Conservation (phyloP, 116 monocot genomes). For the Dioscorea cayenensis region DNA sequence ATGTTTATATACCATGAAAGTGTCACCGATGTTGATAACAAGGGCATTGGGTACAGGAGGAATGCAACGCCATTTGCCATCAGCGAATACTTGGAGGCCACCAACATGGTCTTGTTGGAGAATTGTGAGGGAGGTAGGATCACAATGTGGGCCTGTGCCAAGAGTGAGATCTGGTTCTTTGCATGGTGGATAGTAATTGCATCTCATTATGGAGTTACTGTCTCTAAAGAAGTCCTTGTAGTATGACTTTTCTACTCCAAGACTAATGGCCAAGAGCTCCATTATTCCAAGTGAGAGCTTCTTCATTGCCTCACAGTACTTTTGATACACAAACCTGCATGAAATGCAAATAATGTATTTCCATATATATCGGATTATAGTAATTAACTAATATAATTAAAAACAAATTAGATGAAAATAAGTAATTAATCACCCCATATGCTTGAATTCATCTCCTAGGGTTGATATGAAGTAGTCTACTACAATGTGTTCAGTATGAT, state of each 20-base stretch:
- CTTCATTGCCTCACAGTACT: slow-evolving; percentile 55
- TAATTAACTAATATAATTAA: no score
- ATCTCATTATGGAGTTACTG: slow-evolving; percentile 60
- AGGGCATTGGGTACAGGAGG: slow-evolving; percentile 37
- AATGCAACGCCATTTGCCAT: slow-evolving; percentile 37
- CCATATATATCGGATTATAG: no score
- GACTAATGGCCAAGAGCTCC: slow-evolving; percentile 54
- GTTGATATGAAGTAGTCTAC: slow-evolving; percentile 51
- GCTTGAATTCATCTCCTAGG: slow-evolving; percentile 35
- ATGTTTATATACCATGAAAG: slow-evolving; percentile 50
- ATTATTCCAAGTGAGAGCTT: slow-evolving; percentile 36
- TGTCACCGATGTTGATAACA: slow-evolving; percentile 84
- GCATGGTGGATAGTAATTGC: slow-evolving; percentile 81
- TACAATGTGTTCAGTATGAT: background rate
- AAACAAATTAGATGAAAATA: background rate
- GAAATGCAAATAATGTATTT: no score
- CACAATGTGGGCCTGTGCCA: slow-evolving; percentile 81
- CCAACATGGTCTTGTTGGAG: slow-evolving; percentile 62
- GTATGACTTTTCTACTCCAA: slow-evolving; percentile 30
- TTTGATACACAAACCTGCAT: slow-evolving; percentile 54
- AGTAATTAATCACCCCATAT: slow-evolving; percentile 30
- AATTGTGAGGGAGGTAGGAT: slow-evolving; percentile 62
- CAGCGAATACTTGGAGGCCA: slow-evolving; percentile 64
- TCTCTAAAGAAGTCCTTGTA: slow-evolving; percentile 60
- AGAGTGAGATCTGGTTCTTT: slow-evolving; percentile 67